A percentile compares a stretch with the other conserved stretches of the same genome.
phyloP scores from a whole-genome alignment of 2,329 filamentous ascomycete species.

The Trichoderma sp. region DNA sequence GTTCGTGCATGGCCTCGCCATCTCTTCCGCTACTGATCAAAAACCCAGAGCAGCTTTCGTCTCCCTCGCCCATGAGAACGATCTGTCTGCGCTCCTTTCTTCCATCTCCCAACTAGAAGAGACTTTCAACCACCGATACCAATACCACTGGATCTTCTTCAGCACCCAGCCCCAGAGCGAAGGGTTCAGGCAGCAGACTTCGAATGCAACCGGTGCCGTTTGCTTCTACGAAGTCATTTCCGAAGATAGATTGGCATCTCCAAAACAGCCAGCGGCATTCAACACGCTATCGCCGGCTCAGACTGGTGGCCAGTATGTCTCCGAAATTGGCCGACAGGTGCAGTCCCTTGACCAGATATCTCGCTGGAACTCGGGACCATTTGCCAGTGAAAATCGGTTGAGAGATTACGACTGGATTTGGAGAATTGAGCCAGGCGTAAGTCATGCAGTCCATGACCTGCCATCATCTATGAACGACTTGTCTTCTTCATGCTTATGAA shows the following conservation, averaged over 20 bases:
- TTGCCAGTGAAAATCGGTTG: conserved; percentile 75
- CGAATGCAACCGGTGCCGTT: conserved; percentile 67
- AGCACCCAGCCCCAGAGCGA: conserved; percentile 76
- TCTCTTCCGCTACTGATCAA: conserved; percentile 24
- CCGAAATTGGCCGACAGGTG: conserved; percentile 56
- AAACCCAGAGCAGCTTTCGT: conserved; percentile 35
- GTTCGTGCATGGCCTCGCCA: conserved; percentile 24
- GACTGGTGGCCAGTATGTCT: conserved; percentile 29
- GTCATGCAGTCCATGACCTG: conserved; percentile 24
- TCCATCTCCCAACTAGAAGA: conserved; percentile 55
- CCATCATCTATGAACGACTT: neutral
- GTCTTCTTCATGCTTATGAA: neutral
- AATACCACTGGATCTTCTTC: conserved; percentile 88
- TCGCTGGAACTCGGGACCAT: conserved; percentile 79
- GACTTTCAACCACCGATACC: conserved; percentile 74
- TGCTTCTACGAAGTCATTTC: conserved; percentile 72
- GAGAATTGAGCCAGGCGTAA: conserved; percentile 60
- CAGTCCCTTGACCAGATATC: conserved; percentile 70
- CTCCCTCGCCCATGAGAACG: conserved; percentile 32
- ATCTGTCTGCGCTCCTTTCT: conserved; percentile 32
- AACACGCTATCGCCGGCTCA: neutral
- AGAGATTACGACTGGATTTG: conserved; percentile 59
- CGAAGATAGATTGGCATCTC: conserved; percentile 66
- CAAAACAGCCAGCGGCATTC: conserved; percentile 46
- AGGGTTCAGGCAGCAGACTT: conserved; percentile 69